Conservation (phyloP, 352 stramenopile species). For the Globisporangium lucens region DNA sequence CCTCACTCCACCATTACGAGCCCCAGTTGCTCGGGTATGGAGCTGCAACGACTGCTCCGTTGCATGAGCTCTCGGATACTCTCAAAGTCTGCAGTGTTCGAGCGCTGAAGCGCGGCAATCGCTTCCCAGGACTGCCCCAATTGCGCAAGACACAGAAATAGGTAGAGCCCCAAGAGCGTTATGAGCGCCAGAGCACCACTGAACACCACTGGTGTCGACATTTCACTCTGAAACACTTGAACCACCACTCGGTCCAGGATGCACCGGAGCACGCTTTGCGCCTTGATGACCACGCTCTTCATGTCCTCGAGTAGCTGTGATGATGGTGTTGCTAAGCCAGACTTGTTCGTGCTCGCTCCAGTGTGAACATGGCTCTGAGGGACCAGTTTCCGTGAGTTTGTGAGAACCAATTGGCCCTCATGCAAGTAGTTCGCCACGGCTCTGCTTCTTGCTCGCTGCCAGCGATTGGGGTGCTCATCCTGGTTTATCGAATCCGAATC, state of each 20-base stretch:
- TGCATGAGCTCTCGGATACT: background rate
- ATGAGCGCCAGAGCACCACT: background rate
- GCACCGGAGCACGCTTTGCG: background rate
- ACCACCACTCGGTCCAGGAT: background rate
- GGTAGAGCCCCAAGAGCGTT: background rate
- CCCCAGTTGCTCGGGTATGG: background rate
- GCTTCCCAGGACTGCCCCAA: slow-evolving; percentile 6
- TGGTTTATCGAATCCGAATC: background rate
- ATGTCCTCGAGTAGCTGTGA: background rate
- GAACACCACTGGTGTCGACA: background rate
- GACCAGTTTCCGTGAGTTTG: background rate
- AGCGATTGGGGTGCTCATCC: background rate
- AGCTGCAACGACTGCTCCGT: background rate
- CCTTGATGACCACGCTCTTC: background rate
- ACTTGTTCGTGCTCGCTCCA: background rate
- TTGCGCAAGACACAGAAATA: background rate
- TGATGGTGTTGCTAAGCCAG: background rate
- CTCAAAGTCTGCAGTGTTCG: background rate
- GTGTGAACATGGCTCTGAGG: background rate
- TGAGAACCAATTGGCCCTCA: background rate
- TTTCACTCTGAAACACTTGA: background rate
- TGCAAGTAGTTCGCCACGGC: background rate
- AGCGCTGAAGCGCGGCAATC: slow-evolving; percentile 1
- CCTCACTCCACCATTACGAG: background rate
- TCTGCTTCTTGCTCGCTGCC: background rate